A percentile compares a stretch with the other conserved stretches of the same genome.
Evolutionary conservation across 2,329 filamentous ascomycete species (phyloP).

Genomic region (Cordyceps pruinosa): DNA sequence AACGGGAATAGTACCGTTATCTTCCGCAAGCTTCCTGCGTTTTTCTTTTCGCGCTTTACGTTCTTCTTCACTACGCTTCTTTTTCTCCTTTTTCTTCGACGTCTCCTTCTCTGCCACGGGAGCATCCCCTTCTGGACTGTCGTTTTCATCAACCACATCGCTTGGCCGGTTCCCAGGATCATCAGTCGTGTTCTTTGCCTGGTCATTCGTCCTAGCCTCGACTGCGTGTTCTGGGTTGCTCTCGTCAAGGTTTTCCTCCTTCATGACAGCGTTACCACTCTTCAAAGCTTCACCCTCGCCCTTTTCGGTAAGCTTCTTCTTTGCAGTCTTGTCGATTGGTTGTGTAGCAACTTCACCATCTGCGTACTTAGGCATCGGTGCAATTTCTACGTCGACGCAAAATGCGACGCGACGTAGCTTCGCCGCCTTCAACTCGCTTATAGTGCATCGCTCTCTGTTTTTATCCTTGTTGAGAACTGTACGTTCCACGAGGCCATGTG

Average conservation of each 20-base stretch:
- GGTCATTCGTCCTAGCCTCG: neutral
- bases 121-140: conserved; percentile 25
- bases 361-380: conserved; percentile 71
- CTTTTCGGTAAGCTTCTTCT: conserved; percentile 59
- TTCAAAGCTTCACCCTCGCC: conserved; percentile 71
- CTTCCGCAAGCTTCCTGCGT: conserved; percentile 75
- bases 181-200: neutral
- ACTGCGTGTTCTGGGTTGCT: conserved; percentile 8
- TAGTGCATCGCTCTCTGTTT: conserved; percentile 68
- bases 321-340: conserved; percentile 30
- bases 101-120: conserved; percentile 24
- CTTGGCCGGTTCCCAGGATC: neutral
- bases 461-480: conserved; percentile 79
- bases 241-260: conserved; percentile 27
- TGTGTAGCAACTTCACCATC: conserved; percentile 45
- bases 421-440: conserved; percentile 70
- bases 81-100: conserved; percentile 85
- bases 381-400: conserved; percentile 95
- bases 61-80: conserved; percentile 90
- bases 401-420: conserved; percentile 88
- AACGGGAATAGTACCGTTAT: conserved; percentile 79
- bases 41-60: conserved; percentile 87
- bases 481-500: conserved; percentile 69
- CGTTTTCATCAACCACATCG: neutral
- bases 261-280: conserved; percentile 54